Percentiles rank a stretch among this genome's conserved stretches.
These are phyloP conservation scores for Acer campestre DNA, from an alignment of 345 rosid genomes.

Conservation along the genomic window DNA sequence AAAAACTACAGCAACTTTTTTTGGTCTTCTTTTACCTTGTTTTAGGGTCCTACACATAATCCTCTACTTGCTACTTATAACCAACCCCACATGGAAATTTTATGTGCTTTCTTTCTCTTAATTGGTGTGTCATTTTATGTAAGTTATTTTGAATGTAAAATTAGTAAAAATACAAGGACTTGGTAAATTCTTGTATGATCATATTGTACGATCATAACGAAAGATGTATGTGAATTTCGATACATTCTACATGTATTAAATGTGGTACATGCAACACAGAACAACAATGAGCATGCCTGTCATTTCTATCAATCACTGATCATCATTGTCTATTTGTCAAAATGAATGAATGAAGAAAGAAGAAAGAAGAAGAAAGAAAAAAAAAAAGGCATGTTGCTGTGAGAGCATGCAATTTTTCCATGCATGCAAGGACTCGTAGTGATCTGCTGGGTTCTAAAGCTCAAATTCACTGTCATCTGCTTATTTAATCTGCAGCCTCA, in stretches of 20 bases:
- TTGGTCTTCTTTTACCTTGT: neutral
- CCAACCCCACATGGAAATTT: neutral
- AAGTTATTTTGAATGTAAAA: neutral
- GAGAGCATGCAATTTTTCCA: neutral
- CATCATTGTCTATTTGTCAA: too few relatives aligned
- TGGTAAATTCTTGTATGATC: neutral
- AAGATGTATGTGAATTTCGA: too few relatives aligned
- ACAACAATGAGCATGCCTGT: neutral
- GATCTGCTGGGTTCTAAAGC: neutral
- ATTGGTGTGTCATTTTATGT: conserved; percentile 16
- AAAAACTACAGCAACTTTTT: conserved; percentile 16
- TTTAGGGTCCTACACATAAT: conserved; percentile 1
- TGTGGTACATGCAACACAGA: neutral
- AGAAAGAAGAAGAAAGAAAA: too few relatives aligned
- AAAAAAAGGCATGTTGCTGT: neutral
- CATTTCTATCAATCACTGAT: neutral
- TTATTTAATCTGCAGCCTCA: neutral
- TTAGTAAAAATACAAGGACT: neutral
- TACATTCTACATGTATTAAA: neutral
- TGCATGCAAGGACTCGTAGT: conserved; percentile 5
- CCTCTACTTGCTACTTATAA: neutral
- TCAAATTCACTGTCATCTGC: neutral
- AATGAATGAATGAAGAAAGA: too few relatives aligned
- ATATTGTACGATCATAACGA: too few relatives aligned
- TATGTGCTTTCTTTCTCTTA: neutral